phyloP scores from a whole-genome alignment of 2,329 filamentous ascomycete genomes.

The Fusarium sp. region DNA sequence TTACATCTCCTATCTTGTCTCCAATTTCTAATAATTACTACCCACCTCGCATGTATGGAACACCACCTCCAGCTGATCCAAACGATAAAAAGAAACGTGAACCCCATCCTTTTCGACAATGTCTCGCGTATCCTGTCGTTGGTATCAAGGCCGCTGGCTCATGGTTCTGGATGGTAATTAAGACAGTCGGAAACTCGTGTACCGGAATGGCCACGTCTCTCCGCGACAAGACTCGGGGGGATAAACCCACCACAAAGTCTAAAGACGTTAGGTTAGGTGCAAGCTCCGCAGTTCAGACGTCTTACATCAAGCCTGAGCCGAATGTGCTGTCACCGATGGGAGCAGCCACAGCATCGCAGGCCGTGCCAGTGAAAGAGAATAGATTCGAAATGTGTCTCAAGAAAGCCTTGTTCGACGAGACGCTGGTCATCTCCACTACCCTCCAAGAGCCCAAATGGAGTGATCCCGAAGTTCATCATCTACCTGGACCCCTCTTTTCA shows the following conservation, averaged over 20 bases:
- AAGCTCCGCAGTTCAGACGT: background rate
- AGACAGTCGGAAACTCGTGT: background rate
- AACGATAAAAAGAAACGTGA: background rate
- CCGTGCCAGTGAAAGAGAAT: background rate
- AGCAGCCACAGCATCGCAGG: background rate
- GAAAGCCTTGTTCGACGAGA: conserved; percentile 11
- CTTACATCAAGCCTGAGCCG: background rate
- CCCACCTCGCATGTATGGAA: too few relatives aligned
- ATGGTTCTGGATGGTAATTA: background rate
- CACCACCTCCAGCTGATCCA: background rate
- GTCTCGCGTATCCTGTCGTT: background rate
- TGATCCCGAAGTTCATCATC: background rate
- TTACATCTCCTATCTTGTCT: too few relatives aligned
- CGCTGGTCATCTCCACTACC: background rate
- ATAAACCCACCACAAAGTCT: background rate
- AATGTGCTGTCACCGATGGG: background rate
- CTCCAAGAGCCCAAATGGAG: conserved; percentile 1
- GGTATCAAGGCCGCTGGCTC: background rate
- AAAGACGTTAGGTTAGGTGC: too few relatives aligned
- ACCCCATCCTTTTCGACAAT: background rate
- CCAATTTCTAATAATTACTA: too few relatives aligned
- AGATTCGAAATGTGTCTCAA: conserved; percentile 9
- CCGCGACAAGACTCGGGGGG: background rate
- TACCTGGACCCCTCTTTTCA: background rate
- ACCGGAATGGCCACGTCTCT: background rate